Percentiles rank a stretch among this genome's conserved stretches.
Evolutionary conservation across 768 basidiomycete species (phyloP).

Genomic region (Tylopilus subfusipes): DNA sequence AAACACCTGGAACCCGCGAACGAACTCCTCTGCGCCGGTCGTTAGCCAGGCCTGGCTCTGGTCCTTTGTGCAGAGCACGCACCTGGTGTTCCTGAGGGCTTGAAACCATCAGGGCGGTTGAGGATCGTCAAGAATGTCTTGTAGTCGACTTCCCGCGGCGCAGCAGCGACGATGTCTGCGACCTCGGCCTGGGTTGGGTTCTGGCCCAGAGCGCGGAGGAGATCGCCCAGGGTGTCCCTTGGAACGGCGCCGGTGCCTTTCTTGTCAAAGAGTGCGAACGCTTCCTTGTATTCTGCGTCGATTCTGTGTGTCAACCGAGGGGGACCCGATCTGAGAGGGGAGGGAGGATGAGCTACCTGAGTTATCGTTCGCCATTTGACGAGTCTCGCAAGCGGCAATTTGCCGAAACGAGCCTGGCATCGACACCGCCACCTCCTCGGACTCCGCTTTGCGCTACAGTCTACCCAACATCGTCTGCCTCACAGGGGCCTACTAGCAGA

Average conservation of each 20-base stretch:
- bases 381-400: background rate
- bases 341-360: conserved; percentile 35
- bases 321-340: background rate
- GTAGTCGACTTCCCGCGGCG: conserved; percentile 89
- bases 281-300: conserved; percentile 87
- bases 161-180: conserved; percentile 65
- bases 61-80: conserved; percentile 17
- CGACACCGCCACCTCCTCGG: too few species aligned
- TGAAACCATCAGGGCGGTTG: conserved; percentile 94
- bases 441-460: background rate
- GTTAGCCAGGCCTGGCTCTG: background rate
- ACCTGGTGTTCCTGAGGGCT: conserved; percentile 96
- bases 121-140: conserved; percentile 87
- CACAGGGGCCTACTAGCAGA: conserved; percentile 20
- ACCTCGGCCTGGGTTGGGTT: conserved; percentile 99
- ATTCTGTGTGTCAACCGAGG: background rate
- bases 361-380: conserved; percentile 47
- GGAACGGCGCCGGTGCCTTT: conserved; percentile 89
- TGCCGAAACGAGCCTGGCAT: too few species aligned
- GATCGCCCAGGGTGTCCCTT: conserved; percentile 83
- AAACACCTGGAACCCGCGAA: conserved; percentile 98
- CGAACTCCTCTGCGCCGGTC: conserved; percentile 82
- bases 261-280: conserved; percentile 98
- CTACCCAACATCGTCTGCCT: conserved; percentile 24
- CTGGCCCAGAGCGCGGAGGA: conserved; percentile 91